Conservation (phyloP, 768 basidiomycete genomes). For the Leccinum variicolor region DNA sequence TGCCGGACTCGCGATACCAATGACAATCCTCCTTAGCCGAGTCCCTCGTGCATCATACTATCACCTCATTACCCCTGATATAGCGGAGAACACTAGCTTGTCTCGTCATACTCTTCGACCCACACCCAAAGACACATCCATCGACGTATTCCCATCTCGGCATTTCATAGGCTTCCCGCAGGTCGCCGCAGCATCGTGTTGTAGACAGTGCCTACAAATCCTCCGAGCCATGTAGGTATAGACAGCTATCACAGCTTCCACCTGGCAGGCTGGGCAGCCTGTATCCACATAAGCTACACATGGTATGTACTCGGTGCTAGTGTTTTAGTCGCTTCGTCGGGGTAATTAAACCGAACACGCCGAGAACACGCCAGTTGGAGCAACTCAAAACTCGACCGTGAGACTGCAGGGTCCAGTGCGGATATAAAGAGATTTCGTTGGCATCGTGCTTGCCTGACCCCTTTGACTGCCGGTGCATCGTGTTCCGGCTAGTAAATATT, state of each 20-base stretch:
- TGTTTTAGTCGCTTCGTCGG: constrained; percentile 1
- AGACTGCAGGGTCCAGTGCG: constrained; percentile 1
- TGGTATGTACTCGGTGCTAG: neutral
- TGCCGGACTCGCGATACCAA: constrained; percentile 3
- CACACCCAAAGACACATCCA: neutral
- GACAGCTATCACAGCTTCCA: neutral
- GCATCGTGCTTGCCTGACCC: constrained; percentile 1
- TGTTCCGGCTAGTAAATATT: neutral
- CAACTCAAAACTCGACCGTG: constrained; percentile 2
- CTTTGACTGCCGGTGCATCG: neutral
- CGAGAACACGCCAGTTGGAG: neutral
- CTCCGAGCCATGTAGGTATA: neutral
- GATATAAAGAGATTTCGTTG: constrained; percentile 3
- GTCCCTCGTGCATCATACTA: neutral
- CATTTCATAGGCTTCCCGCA: neutral
- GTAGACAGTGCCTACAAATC: neutral
- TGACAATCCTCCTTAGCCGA: neutral
- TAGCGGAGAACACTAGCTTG: neutral
- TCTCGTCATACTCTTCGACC: neutral
- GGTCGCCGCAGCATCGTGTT: constrained; percentile 4
- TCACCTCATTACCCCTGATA: constrained; percentile 7
- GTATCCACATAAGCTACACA: neutral
- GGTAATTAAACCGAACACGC: neutral
- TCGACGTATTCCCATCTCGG: neutral
- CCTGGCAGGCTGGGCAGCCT: neutral